Evolutionary conservation across 2,329 filamentous ascomycete genomes (phyloP), one percentile per base, ranked within the genome.

Genomic region (Cordyceps militaris): DNA sequence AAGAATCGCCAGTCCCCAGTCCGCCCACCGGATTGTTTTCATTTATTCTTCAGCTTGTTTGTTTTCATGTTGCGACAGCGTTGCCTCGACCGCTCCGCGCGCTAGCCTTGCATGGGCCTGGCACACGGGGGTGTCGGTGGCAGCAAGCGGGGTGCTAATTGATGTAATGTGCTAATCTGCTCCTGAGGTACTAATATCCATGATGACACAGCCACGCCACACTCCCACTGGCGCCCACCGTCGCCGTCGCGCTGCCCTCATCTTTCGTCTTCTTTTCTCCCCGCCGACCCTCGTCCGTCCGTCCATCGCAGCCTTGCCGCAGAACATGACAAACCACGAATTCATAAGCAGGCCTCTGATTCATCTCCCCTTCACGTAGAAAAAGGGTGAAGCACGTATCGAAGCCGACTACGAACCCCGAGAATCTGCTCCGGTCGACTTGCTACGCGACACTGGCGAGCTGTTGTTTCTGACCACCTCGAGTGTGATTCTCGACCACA

Each of bases 161-260:
- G 21, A 9, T 42, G 21, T 19, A n/a, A 42, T 19, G n/a, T 42
- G 10, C 16, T 38, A 16, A 34, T n/a, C n/a, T n/a, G n/a, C n/a
- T n/a, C n/a, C n/a, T n/a, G n/a, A n/a, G n/a, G n/a, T n/a, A n/a
- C 38, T 38, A 34, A 38, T 47, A 32, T 38, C 52, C 52, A 38
- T 55, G 52, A 56, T 56, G 53, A 56, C 53, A 56, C 53, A 56
- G 52, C 42, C 42, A n/a, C 42, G 51, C 40, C 51, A 55, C 24
- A 21, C 38, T 55, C 51, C 46, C 24, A 21, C 38, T 55, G 44
- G 52, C 43, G 30, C 30, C 40, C 40, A 55, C 51, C 10, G 21
- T 24, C 26, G 34, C 34, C 21, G 42, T 14, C 10, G 4, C 21
- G 42, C 19, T 6, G 4, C 24, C 34, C 40, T 46, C 14, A 11